Evolutionary conservation across 106 monocot genomes (phyloP).

Genomic region (Allium cepa): DNA sequence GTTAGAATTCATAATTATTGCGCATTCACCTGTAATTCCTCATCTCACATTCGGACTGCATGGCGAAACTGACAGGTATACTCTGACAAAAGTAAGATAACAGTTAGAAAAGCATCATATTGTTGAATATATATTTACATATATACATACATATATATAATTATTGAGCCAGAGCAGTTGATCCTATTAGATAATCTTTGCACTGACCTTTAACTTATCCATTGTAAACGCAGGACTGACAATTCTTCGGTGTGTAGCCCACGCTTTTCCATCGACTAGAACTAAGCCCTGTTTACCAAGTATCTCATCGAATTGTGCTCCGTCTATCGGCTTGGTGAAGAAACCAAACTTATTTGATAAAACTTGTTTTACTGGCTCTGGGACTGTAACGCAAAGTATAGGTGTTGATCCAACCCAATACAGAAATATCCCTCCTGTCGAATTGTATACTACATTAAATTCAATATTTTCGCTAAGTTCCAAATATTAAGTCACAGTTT

Average conservation of each 20-base stretch:
- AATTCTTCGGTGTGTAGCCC: slow-evolving; percentile 32
- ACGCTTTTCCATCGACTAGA: slow-evolving; percentile 22
- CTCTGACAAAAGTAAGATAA: too few relatives aligned
- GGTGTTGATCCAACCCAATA: slow-evolving; percentile 33
- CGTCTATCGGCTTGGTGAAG: slow-evolving; percentile 14
- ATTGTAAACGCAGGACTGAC: slow-evolving; percentile 41
- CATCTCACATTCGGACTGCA: too few relatives aligned
- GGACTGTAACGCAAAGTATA: slow-evolving; percentile 15
- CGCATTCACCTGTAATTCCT: too few relatives aligned
- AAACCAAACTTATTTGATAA: slow-evolving; percentile 38
- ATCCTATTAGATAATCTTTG: neutral
- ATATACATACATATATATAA: too few relatives aligned
- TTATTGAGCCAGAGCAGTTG: too few relatives aligned
- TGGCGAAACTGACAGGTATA: too few relatives aligned
- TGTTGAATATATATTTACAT: too few relatives aligned
- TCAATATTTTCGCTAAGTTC: too few relatives aligned
- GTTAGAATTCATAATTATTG: too few relatives aligned
- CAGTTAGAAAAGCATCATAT: too few relatives aligned
- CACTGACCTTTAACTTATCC: slow-evolving; percentile 42
- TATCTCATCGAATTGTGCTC: neutral
- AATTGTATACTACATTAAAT: neutral
- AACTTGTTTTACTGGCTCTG: slow-evolving; percentile 35
- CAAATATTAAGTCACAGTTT: too few relatives aligned
- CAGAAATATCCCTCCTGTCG: slow-evolving; percentile 30
- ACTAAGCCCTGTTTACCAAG: slow-evolving; percentile 28